Evolutionary conservation across 257 asterid species (phyloP).

Genomic region (Solanum paucissectum): DNA sequence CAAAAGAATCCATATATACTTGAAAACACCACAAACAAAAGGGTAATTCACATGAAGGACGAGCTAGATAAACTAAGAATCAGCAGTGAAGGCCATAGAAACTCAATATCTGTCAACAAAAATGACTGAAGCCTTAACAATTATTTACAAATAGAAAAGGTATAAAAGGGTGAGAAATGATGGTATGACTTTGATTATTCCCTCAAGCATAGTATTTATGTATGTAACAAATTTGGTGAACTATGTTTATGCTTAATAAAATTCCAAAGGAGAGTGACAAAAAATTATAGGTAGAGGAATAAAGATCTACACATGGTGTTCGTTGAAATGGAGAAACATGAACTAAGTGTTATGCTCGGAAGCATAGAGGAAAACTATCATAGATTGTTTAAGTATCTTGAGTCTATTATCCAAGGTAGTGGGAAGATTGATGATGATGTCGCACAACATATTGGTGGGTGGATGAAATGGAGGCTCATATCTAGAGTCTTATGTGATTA

Average conservation of each 20-base stretch:
- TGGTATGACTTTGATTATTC: background rate
- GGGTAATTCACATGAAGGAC: background rate
- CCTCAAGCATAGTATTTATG: background rate
- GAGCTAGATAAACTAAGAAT: background rate
- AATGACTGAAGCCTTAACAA: background rate
- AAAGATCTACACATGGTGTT: background rate
- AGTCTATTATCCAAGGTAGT: background rate
- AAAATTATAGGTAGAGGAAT: background rate
- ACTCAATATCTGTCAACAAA: background rate
- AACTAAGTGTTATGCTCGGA: background rate
- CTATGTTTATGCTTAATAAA: background rate
- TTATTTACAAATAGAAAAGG: background rate
- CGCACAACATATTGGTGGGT: background rate
- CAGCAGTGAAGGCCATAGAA: background rate
- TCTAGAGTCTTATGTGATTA: background rate
- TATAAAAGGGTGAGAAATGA: background rate
- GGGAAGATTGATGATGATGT: background rate
- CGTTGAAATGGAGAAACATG: background rate
- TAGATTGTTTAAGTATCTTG: background rate
- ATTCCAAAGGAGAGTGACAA: background rate
- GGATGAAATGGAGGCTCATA: background rate
- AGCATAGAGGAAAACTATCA: background rate
- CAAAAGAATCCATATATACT: background rate
- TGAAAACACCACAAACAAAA: background rate
- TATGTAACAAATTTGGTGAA: background rate